phyloP scores from a whole-genome alignment of 176 grass and related monocot genomes.

The Coix lacrymajobi region DNA sequence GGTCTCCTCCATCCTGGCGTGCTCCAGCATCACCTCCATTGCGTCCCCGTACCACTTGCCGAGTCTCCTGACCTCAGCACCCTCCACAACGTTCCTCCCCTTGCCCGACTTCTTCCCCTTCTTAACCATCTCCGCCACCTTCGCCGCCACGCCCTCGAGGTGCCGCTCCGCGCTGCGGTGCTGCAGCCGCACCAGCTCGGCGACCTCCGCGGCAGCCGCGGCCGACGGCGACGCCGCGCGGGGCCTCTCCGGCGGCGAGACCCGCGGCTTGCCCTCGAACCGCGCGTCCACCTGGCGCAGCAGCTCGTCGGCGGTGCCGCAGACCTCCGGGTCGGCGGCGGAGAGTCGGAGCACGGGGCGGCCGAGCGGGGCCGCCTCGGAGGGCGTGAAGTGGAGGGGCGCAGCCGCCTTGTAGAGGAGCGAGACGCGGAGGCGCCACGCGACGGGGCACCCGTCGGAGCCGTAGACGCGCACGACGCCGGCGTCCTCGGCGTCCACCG shows the following conservation, averaged over 20 bases:
- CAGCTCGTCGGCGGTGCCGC: slow-evolving; percentile 53
- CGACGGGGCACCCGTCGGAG: slow-evolving; percentile 65
- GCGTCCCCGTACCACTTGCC: slow-evolving; percentile 68
- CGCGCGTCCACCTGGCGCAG: slow-evolving; percentile 61
- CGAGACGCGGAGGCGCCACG: slow-evolving; percentile 68
- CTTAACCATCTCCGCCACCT: slow-evolving; percentile 58
- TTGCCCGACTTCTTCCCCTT: slow-evolving; percentile 58
- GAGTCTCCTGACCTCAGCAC: slow-evolving; percentile 64
- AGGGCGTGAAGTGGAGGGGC: slow-evolving; percentile 71
- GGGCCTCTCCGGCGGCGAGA: slow-evolving; percentile 28
- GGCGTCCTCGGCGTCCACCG: slow-evolving; percentile 4
- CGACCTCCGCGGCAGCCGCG: slow-evolving; percentile 46
- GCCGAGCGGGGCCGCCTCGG: slow-evolving; percentile 65
- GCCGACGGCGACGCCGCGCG: slow-evolving; percentile 16
- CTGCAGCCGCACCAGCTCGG: slow-evolving; percentile 69
- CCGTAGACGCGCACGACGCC: slow-evolving; percentile 70
- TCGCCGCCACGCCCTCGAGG: slow-evolving; percentile 58
- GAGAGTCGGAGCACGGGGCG: slow-evolving; percentile 74
- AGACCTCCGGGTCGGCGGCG: slow-evolving; percentile 53
- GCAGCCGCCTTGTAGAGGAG: slow-evolving; percentile 87
- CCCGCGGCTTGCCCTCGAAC: slow-evolving; percentile 66
- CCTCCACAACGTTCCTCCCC: slow-evolving; percentile 27
- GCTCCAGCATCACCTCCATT: slow-evolving; percentile 94
- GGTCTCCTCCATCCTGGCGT: slow-evolving; percentile 96
- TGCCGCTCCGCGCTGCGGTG: slow-evolving; percentile 82